Evolutionary conservation across 441 rosid species (phyloP).

Genomic region (Cnidoscolus chayamansa): DNA sequence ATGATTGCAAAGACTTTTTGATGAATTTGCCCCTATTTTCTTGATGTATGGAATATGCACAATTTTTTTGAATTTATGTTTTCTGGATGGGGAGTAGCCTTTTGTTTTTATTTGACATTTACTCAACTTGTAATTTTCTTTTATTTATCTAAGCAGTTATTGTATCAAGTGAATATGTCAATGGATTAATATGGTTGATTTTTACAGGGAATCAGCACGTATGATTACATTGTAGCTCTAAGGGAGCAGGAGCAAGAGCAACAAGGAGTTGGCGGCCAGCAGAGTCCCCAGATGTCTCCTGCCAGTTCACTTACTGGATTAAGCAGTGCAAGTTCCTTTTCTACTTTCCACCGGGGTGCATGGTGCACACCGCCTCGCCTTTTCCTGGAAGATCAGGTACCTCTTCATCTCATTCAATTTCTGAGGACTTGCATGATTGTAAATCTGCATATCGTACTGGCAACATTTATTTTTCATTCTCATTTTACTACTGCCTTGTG

Average conservation of each 20-base stretch:
- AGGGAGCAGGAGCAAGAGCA: constrained; percentile 95
- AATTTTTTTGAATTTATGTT: background rate
- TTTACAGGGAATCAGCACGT: constrained; percentile 86
- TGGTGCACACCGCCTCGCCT: constrained; percentile 99
- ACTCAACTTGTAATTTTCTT: background rate
- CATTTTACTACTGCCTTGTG: background rate
- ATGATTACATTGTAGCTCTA: constrained; percentile 91
- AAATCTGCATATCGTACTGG: background rate
- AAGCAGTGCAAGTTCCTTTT: constrained; percentile 95
- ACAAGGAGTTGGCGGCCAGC: constrained; percentile 82
- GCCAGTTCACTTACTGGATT: constrained; percentile 93
- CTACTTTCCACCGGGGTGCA: constrained; percentile 86
- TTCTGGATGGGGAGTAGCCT: background rate
- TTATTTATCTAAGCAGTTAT: background rate
- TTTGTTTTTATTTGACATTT: background rate
- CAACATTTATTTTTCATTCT: too few relatives aligned
- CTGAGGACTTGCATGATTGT: background rate
- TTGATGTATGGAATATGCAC: background rate
- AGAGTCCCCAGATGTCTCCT: constrained; percentile 92
- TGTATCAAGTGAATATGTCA: background rate
- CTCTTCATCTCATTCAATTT: background rate
- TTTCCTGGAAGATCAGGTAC: constrained; percentile 94
- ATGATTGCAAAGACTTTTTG: background rate
- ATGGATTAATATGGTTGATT: constrained; percentile 4
- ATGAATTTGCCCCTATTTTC: background rate